Evolutionary conservation across 2,329 filamentous ascomycete species (phyloP), one percentile per base, ranked within the genome.

Genomic region (Metarhizium rileyi): DNA sequence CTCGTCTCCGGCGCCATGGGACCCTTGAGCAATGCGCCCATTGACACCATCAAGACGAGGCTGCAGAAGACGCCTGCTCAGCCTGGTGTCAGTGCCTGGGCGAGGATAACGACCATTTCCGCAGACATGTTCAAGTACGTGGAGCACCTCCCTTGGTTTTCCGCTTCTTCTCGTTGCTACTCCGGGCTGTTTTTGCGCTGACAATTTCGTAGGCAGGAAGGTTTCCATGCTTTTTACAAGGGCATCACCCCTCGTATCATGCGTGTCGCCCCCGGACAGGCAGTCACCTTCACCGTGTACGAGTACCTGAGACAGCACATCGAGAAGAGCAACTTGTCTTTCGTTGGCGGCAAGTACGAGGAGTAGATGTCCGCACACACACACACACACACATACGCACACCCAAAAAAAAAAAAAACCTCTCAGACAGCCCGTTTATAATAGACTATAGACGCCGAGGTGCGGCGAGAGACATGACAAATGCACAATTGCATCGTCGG

Each of bases 11-110:
- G 93, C 58, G 93, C 93, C 53, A 94, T 98, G 80, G 93, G 93
- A 1, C 93, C 93, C 5, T 79, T 98, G 63, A 93, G 87, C 59
- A 98, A 98, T 65, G 93, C 94, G 26, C 93, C 93, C 22, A 97
- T 98, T 65, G 93, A 98, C 64, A 98, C 93, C 36, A 97, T 98
- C 75, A 98, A 98, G 82, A 98, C 93, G 40, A 77, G 93, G 46
- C 72, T 98, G 66, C 93, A 98, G 68, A 93, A 89, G 71, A 93
- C 83, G 47, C 88, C 89, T 0, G 90, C 87, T 3, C 78, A 86
- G 68, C 78, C 83, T 5, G 90, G 91, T 16, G 85, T 90, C 62
- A 87, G 83, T 44, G 91, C 93, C 12, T 68, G 94, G 58, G 78
- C 80, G 51, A 77, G 93, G 52, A 96, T 98, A 59, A 75, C 79